Base-by-base conservation (phyloP, 2,329 filamentous ascomycete species). In the Teratosphaeria epicoccoides region DNA sequence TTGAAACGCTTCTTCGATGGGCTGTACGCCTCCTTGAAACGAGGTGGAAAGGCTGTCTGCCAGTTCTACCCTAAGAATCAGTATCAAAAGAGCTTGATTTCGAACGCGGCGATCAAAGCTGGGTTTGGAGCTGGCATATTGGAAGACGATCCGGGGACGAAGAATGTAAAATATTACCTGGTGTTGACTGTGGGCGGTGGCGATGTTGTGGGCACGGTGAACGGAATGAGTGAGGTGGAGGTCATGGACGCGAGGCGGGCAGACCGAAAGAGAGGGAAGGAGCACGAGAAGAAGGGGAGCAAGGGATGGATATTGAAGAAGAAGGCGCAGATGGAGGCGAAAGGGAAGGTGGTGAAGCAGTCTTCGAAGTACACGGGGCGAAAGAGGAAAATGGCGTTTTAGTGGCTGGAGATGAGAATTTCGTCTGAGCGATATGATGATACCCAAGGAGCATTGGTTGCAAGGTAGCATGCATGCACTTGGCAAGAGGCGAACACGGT, bases 31-130 rank as follows among this genome's bases (percentile, higher is more conserved):
- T 83, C 83, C 54, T 72, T 98, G 56, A 82, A 83, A 57, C 77
- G 93, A 20, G 93, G 93, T 5, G 93, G 88, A 1, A 79, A 88
- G 33, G 93, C 93, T 0, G 91, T 97, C 12, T 95, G 90, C 67
- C 93, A 98, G 65, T 98, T 98, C 70, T 98, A 98, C 68, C 93
- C 93, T 2, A 95, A 95, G 73, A 97, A 98, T 68, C 86, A 94
- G 60, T 77, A 81, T 56, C 93, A 98, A 73, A 81, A 90, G 64
- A 82, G 80, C 64, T 95, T 98, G 90, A 95, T 98, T 60, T 88
- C 84, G 49, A 79, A 81, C 53, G 93, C 93, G 0, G 93, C 93
- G 0, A 85, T 97, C 55, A 89, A 87, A 65, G 93, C 93, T 1
- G 93, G 93, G 0, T 98, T 98, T 63, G 91, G 93, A 46, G 93